Evolutionary conservation across 1,284 basidiomycete genomes (phyloP), one percentile per base, ranked within the genome.

Genomic region (Stereum hirsutum): DNA sequence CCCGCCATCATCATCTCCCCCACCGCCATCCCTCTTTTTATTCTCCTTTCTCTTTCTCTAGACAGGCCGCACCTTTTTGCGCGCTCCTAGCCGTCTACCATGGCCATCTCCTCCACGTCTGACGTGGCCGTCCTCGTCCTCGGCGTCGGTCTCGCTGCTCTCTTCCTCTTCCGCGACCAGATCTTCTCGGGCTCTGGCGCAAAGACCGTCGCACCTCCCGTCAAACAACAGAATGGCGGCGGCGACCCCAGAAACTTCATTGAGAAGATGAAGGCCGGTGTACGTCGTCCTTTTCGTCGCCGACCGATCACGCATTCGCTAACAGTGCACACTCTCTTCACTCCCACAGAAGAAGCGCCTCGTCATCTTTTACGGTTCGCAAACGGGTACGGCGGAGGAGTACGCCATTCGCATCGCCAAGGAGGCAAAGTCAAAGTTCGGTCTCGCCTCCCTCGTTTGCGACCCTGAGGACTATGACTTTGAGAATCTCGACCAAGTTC

Each of bases 401-500:
- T 96, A 94, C 57, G 88, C 90, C 37, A 90, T 94, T 55, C 85
- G 90, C 62, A 72, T 94, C 7, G 91, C 91, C 17, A 94, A 93
- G 65, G 90, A 97, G 60, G 90, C 89, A 38, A 97, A 97, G 66
- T 77, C 87, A 45, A 90, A 93, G 60, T 97, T 89, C 54, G 93
- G 93, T 38, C 74, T 96, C 11, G 85, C 89, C 7, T 94, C 91
- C 10, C 79, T 96, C 46, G 93, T 97, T 7, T 93, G 89, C 57
- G 93, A 96, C 60, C 90, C 91, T 4, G 93, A 97, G 61, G 93
- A 97, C 63, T 97, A 97, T 63, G 95, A 98, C 58, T 97, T 97
- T 58, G 89, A 93, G 57, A 94, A 89, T 63, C 81, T 99, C 51
- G 94, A 98, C 63, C 74, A 86, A 60, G 60, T 98, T 27, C 90